A percentile compares a stretch with the other conserved stretches of the same genome.
Evolutionary conservation across 2,329 filamentous ascomycete genomes (phyloP).

Genomic region (Aspergillus arachidicola): DNA sequence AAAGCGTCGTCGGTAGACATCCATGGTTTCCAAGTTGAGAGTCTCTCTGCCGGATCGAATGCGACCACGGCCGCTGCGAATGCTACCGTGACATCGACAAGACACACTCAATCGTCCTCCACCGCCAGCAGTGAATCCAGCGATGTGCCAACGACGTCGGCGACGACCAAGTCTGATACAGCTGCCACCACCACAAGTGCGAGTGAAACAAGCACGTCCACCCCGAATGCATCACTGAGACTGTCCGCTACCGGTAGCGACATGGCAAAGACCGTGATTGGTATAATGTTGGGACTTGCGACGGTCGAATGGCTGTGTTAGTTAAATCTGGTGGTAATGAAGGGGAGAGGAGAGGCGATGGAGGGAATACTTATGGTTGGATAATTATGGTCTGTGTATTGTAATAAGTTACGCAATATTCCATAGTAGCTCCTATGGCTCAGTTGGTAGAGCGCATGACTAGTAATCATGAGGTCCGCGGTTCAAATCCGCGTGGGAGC

Average conservation of each 20-base stretch:
- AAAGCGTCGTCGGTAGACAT: slow-evolving; percentile 12
- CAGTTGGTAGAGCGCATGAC: background rate
- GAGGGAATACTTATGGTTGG: background rate
- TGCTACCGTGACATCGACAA: background rate
- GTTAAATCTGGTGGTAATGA: background rate
- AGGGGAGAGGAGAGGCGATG: background rate
- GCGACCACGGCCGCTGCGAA: background rate
- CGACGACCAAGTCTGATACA: background rate
- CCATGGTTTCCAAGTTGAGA: slow-evolving; percentile 13
- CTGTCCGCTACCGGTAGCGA: background rate
- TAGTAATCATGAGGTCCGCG: background rate
- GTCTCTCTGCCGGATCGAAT: background rate
- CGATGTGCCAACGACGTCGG: background rate
- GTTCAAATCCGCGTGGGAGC: background rate
- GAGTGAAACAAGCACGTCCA: background rate
- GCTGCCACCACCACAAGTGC: background rate
- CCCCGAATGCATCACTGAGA: background rate
- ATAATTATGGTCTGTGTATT: background rate
- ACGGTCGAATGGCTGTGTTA: background rate
- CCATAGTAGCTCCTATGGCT: background rate
- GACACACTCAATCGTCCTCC: background rate
- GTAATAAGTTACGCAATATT: rapidly evolving
- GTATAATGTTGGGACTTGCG: background rate
- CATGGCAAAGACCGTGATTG: background rate
- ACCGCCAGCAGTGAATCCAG: background rate